Evolutionary conservation across 768 basidiomycete genomes (phyloP), one percentile per base, ranked within the genome.

Genomic region (Naematelia encephala): DNA sequence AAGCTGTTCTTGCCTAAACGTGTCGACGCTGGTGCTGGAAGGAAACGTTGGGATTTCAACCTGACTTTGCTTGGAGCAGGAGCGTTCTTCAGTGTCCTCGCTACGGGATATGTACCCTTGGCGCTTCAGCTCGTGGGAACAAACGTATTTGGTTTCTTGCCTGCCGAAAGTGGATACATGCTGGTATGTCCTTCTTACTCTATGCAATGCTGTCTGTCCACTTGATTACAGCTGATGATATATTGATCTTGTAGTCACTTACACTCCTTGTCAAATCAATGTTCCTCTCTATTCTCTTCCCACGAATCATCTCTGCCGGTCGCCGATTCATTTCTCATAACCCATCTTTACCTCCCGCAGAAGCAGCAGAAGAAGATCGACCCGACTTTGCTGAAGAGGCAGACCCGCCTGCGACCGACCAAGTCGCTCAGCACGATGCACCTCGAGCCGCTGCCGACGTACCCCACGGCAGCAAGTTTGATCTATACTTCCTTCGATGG

Each of bases 401-500:
- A 16, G 58, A 64, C 46, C 49, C 53, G 30, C 66, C 69, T 4
- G 51, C 59, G n/a, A 56, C 57, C n/a, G 47, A 47, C 28, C 34
- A 54, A 22, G 62, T 54, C 0, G 62, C 68, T 10, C 39, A 52
- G 14, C 47, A 52, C 25, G 63, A 68, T 23, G 45, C 51, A 27
- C 34, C 67, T 5, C 56, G 58, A 0, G 3, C 28, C 0, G 62
- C 73, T 4, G 67, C 73, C 11, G 64, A 70, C 51, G 10, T 43
- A n/a, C 34, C 34, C 4, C 69, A 75, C 45, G 73, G 73, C 2
- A 60, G 61, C 2, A 56, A 56, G 1, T 78, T 76, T 55, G 77
- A 78, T 47, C 66, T 78, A 3, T 53, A 59, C 22, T 78, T 78
- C 61, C 45, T 78, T 5, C 54, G 70, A 34, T 67, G 61, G 51